phyloP scores from a whole-genome alignment of 2,329 filamentous ascomycete species.

The Sphaerostilbella broomeana region DNA sequence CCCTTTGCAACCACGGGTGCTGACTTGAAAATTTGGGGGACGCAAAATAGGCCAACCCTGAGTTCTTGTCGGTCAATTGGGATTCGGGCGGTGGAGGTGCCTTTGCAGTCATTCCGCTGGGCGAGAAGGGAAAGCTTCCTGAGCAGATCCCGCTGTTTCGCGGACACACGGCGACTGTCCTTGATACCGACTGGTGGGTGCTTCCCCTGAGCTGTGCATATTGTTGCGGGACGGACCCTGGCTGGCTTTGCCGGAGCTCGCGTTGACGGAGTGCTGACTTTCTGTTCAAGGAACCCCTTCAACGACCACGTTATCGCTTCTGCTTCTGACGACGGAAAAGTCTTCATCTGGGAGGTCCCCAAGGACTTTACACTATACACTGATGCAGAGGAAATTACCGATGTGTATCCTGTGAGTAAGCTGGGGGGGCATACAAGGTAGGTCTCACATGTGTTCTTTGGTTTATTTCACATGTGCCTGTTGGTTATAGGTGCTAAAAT shows the following conservation, averaged over 20 bases:
- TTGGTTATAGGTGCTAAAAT: no score
- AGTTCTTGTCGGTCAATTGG: constrained; percentile 98
- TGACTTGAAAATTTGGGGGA: constrained; percentile 17
- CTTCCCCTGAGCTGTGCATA: constrained; percentile 5
- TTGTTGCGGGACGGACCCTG: constrained; percentile 3
- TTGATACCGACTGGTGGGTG: constrained; percentile 89
- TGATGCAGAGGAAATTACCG: constrained; percentile 75
- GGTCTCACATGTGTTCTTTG: constrained; percentile 22
- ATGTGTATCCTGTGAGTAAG: constrained; percentile 75
- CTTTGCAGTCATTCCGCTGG: constrained; percentile 89
- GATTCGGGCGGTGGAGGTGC: constrained; percentile 92
- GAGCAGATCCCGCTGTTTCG: constrained; percentile 93
- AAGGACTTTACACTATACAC: constrained; percentile 77
- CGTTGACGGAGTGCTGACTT: constrained; percentile 15
- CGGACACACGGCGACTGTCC: constrained; percentile 88
- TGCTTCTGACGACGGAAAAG: constrained; percentile 92
- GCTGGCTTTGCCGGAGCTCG: background rate
- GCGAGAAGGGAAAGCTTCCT: constrained; percentile 83
- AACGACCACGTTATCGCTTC: constrained; percentile 90
- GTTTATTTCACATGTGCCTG: background rate
- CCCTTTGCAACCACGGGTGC: no score
- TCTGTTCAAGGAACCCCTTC: constrained; percentile 76
- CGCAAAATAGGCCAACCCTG: constrained; percentile 70
- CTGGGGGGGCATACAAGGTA: constrained; percentile 82
- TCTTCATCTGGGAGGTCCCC: constrained; percentile 94